Evolutionary conservation across 2,329 filamentous ascomycete genomes (phyloP), one percentile per base, ranked within the genome.

Genomic region (Botryotinia narcissicola): DNA sequence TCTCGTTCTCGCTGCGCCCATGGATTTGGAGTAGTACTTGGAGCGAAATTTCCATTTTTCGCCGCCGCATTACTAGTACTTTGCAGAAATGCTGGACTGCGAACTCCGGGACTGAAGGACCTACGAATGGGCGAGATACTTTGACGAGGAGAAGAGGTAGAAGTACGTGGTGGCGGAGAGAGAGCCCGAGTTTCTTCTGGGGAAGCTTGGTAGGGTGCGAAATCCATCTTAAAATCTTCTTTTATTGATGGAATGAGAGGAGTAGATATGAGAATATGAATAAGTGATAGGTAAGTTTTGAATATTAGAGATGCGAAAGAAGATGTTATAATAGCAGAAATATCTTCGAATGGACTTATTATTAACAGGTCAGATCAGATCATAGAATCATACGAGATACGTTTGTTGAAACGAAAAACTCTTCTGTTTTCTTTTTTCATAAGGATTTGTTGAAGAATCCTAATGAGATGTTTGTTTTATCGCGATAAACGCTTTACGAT

Each of bases 131-230:
- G 82, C 81, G 90, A 82, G 85, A 90, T 83, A 81, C 92, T 88
- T 68, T 81, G 78, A 57, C 84, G 82, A 62, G 80, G 78, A 68
- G 80, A 77, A 74, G 80, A 76, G 70, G 77, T 77, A 1, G 60
- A 67, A 9, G 46, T 72, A n/a, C 70, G 70, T 57, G 78, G 80
- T 18, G 90, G 87, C 70, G 94, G 93, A 32, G 93, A 97, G 81
- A 94, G 87, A 70, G 92, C 90, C 80, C 95, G 93, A 78, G 90
- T 89, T 78, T 92, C 88, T 84, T 98, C 95, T 16, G 96, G 96
- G 25, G 92, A 92, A 83, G 95, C 95, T 85, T 98, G 96, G 84
- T 98, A 99, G 54, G 96, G 96, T 63, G 96, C 96, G 82, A 98
- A 99, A 85, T 98, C 93, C 93, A 96, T 96, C 40, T 29, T 40